Base-by-base conservation (phyloP, 164 flowering plant genomes). In the Magnolia kwangsiensis region DNA sequence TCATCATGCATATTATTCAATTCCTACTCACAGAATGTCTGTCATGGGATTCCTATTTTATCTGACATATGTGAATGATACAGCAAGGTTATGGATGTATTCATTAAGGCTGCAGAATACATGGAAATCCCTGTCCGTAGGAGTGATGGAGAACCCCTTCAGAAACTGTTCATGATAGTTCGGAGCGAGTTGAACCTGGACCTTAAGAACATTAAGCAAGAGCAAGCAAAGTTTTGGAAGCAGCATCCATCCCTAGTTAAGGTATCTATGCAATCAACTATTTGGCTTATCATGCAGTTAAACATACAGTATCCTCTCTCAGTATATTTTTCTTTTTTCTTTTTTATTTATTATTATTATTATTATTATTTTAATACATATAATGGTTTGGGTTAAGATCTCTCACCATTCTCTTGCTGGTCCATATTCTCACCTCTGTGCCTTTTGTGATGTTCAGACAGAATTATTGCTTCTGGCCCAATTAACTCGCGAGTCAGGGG, bases 51-150 rank as follows among this genome's bases (percentile, higher is more conserved):
- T 37, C 45, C 45, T 37, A 37, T n/a, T 68, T 72, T 64, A 7
- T 21, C 74, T 79, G 64, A 75, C 63, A 3, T 72, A 63, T 49
- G 23, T 73, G 71, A 64, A 66, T 78, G 64, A 72, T 79, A 71
- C 93, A 96, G 99, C 90, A 96, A 96, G 84, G 98, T 96, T 27
- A 87, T 96, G 97, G 99, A 93, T 83, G 93, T 96, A 69, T 92
- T 96, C 79, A 87, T 86, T 67, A 93, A 91, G 82, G 98, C 99
- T 77, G 97, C 96, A 72, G 99, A 96, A 81, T 96, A 88, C 81
- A 84, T 87, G 93, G 98, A 93, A 85, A 88, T 94, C 78, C 98
- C 98, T 82, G 94, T 96, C 75, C 92, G 97, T 71, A 85, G 97
- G 79, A 89, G 92, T 81, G 98, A 96, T 72, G 87, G 77, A 51